Base-by-base conservation (phyloP, 306 rosid species). In the Alnus glutinosa region DNA sequence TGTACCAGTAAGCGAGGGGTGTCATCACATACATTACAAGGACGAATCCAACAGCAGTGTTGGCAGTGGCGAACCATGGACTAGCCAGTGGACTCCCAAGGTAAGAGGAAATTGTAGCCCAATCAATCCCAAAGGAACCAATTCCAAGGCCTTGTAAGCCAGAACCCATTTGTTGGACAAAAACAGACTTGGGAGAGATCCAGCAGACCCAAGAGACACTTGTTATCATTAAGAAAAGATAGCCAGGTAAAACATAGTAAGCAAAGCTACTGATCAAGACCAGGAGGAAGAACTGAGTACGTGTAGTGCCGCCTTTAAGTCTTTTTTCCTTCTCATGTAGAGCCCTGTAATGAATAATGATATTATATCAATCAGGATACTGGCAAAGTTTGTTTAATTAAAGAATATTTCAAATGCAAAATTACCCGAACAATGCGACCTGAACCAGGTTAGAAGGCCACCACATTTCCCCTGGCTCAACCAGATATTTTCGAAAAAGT, bases 401-500 rank as follows among this genome's bases (percentile, higher is more conserved):
- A 52, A 28, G 3, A 59, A 5, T 75, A 71, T 32, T 30, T 18
- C 36, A 74, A 47, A 71, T 15, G n/a, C 28, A 51, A 61, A 4
- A 42, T 77, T 75, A 92, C 97, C 92, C 82, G 84, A 93, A 91
- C 12, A 91, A 71, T 42, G 98, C 88, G 46, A 91, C 98, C 71
- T 93, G 98, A 52, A 93, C 92, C 79, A 93, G 81, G 84, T 89
- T 91, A 62, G 87, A 62, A 7, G 94, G 98, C 97, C 97, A 90
- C 97, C 98, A 93, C 98, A 93, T 93, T 78, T 87, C 90, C 28
- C 79, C 90, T 42, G 98, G 93, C 74, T 93, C 98, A 59, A 93
- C 98, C 57, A 91, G 86, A 80, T 79, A 83, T 62, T 82, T 89
- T 76, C 97, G 32, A 50, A 89, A 93, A 19, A 91, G 61, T 59